Evolutionary conservation across 2,329 filamentous ascomycete genomes (phyloP).

Genomic region (Capronia coronata): DNA sequence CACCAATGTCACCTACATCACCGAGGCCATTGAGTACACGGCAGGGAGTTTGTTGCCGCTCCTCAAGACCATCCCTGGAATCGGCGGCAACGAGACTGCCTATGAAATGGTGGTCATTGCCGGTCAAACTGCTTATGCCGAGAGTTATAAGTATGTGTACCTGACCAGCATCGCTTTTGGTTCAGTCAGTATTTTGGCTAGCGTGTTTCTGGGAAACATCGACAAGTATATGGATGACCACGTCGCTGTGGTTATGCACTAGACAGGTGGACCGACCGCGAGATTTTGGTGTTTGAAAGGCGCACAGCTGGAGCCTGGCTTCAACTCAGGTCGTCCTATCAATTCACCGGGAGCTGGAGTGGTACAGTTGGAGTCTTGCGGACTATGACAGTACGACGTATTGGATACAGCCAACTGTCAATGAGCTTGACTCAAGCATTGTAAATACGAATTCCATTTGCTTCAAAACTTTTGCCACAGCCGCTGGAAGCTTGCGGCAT

Average conservation of each 20-base stretch:
- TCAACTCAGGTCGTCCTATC: no score
- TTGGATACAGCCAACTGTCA: no score
- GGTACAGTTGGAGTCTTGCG: no score
- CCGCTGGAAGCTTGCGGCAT: no score
- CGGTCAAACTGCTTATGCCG: slow-evolving; percentile 52
- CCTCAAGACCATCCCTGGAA: slow-evolving; percentile 45
- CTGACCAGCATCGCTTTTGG: slow-evolving; percentile 59
- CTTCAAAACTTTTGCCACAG: no score
- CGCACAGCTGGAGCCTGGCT: no score
- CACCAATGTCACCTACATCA: slow-evolving; percentile 43
- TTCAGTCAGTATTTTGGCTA: slow-evolving; percentile 49
- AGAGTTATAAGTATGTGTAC: slow-evolving; percentile 57
- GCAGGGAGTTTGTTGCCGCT: slow-evolving; percentile 49
- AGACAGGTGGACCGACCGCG: neutral
- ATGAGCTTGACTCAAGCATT: no score
- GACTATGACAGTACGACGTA: no score
- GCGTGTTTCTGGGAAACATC: slow-evolving; percentile 55
- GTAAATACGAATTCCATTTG: no score
- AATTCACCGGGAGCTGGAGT: no score
- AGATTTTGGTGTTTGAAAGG: no score
- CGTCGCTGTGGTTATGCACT: slow-evolving; percentile 47
- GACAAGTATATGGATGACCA: slow-evolving; percentile 53
- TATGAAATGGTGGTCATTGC: slow-evolving; percentile 50
- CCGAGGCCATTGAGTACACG: slow-evolving; percentile 49
- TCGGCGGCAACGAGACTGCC: slow-evolving; percentile 43